Evolutionary conservation across 805 yeast species (phyloP).

Genomic region (Candida gorgasii): DNA sequence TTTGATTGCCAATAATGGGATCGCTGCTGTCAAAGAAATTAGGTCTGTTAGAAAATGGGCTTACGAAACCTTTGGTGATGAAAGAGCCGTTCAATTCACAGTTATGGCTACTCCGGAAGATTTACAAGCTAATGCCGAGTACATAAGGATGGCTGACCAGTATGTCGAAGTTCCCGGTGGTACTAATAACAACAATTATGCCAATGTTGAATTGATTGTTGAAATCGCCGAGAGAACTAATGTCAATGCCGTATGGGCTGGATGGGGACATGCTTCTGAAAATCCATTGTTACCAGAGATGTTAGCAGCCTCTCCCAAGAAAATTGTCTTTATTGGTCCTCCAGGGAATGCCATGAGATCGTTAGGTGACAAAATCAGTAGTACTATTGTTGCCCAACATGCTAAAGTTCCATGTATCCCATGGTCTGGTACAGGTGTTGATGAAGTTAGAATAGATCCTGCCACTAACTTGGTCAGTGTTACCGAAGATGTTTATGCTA

Average conservation of each 20-base stretch:
- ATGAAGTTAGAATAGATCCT: slow-evolving; percentile 69
- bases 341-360: slow-evolving; percentile 99
- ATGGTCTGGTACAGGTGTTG: slow-evolving; percentile 99
- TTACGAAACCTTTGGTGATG: slow-evolving; percentile 97
- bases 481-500: slow-evolving; percentile 73
- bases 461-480: slow-evolving; percentile 84
- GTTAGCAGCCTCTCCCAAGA: slow-evolving; percentile 89
- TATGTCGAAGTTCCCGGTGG: slow-evolving; percentile 99
- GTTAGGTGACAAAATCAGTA: slow-evolving; percentile 96
- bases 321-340: slow-evolving; percentile 94
- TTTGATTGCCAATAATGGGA: slow-evolving; percentile 97
- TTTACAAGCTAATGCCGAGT: slow-evolving; percentile 93
- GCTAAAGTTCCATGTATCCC: slow-evolving; percentile 98
- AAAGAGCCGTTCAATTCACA: slow-evolving; percentile 87
- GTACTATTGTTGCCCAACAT: slow-evolving; percentile 98
- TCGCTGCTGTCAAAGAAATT: slow-evolving; percentile 98
- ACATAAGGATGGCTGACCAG: slow-evolving; percentile 98
- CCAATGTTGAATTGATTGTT: slow-evolving; percentile 95
- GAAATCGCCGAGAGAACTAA: slow-evolving; percentile 96
- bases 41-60: slow-evolving; percentile 98
- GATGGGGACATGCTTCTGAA: slow-evolving; percentile 99
- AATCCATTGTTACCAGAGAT: slow-evolving; percentile 93
- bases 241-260: slow-evolving; percentile 99
- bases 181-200: slow-evolving; percentile 96
- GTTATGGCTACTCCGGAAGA: slow-evolving; percentile 99